Evolutionary conservation across 495 filamentous ascomycete genomes (phyloP), one percentile per base, ranked within the genome.

Genomic region (Parathielavia appendiculata): DNA sequence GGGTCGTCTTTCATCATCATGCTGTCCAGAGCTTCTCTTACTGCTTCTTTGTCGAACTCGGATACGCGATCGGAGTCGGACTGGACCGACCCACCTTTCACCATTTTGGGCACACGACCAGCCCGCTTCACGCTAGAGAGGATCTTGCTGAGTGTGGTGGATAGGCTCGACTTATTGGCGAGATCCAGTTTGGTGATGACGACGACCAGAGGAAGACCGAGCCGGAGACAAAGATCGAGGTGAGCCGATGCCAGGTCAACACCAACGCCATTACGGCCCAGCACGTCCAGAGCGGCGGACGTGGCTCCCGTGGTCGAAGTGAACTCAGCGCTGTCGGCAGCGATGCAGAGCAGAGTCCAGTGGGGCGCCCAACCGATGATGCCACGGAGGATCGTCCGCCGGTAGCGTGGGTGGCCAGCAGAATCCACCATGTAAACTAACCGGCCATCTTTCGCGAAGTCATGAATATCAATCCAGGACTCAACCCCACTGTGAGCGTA

Each of bases 281-380:
- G 70, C 8, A 75, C 71, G 41, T 84, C 81, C 38, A 75, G 63
- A 1, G 81, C 72, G 39, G 70, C 70, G 16, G 74, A 68, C 14
- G 75, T 75, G 22, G 71, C 65, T 0, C 75, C 76, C 20, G 65
- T 45, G 8, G 53, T 41, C 0, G 73, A 70, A 30, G 70, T 67
- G 5, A 71, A 66, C 19, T 78, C 72, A 39, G 86, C 82, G 60
- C 87, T 85, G 65, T 92, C 89, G 22, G 90, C 91, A 20, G 92
- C 84, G 56, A 97, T 85, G 64, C 95, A 95, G 12, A 96, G 81
- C 45, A 95, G 66, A 8, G 90, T 91, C 83, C 91, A 96, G 68
- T 98, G 92, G 20, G 93, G 93, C 20, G 89, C 90, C 91, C 93
- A 98, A 52, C 92, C 91, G 47, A 98, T 77, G n/a, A 97, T 75